A percentile compares a stretch with the other conserved stretches of the same genome.
phyloP scores from a whole-genome alignment of 345 rosid genomes.

The Eucalyptus brandiana region DNA sequence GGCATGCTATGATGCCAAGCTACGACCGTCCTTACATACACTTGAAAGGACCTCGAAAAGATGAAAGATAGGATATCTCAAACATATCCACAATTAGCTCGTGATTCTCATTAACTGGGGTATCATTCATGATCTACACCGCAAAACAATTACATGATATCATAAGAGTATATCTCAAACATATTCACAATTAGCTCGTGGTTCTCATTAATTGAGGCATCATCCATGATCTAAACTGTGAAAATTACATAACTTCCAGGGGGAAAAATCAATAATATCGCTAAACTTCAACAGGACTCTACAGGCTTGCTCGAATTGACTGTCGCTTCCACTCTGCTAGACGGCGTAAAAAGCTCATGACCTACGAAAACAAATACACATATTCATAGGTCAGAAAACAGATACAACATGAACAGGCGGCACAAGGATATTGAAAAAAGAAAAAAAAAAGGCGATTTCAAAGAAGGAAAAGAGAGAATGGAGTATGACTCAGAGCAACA shows the following conservation, averaged over 20 bases:
- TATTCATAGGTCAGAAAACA: neutral
- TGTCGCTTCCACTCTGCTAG: slow-evolving; percentile 61
- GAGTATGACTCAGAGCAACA: neutral
- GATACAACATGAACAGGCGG: neutral
- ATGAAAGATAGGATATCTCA: neutral
- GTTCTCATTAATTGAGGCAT: neutral
- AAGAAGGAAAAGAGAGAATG: neutral
- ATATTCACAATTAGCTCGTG: neutral
- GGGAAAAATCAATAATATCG: neutral
- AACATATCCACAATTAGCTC: neutral
- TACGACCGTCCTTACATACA: neutral
- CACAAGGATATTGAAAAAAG: neutral
- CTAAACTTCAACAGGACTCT: neutral
- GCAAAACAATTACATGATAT: neutral
- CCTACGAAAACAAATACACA: slow-evolving; percentile 23
- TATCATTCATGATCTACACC: neutral
- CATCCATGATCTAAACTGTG: neutral
- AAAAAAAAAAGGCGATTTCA: neutral
- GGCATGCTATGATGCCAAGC: neutral
- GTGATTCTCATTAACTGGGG: neutral
- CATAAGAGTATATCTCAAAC: neutral
- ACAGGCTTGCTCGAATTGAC: neutral
- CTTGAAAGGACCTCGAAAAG: neutral
- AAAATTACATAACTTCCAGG: neutral
- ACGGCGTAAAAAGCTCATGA: slow-evolving; percentile 51